Percentiles rank a stretch among this genome's conserved stretches.
Conservation (phyloP, 1,139 yeast genomes). For the Pichia sp. region DNA sequence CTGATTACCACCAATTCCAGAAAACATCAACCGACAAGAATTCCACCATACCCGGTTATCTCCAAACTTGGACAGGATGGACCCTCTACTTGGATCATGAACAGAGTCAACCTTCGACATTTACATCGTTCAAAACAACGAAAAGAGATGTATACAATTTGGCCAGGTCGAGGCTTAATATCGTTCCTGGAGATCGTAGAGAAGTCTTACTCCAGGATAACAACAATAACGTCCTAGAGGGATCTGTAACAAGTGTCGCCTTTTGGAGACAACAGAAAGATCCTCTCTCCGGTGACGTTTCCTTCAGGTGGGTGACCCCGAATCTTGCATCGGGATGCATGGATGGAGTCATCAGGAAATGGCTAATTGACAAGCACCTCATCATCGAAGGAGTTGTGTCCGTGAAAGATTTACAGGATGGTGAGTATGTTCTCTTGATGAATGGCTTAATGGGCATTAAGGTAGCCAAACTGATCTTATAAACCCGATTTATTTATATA, state of each 20-base stretch:
- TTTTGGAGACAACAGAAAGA: slow-evolving; percentile 38
- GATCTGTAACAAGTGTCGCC: slow-evolving; percentile 81
- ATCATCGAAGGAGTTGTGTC: slow-evolving; percentile 52
- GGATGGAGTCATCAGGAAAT: slow-evolving; percentile 77
- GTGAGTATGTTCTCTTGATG: slow-evolving; percentile 65
- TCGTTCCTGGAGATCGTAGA: slow-evolving; percentile 31
- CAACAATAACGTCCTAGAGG: slow-evolving; percentile 66
- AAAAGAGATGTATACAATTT: slow-evolving; percentile 56
- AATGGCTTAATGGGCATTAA: slow-evolving; percentile 84
- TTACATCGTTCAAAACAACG: slow-evolving; percentile 88
- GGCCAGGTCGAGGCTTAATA: slow-evolving; percentile 47
- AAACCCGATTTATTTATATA: neutral
- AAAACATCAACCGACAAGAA: neutral
- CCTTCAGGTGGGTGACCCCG: slow-evolving; percentile 75
- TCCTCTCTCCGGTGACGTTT: slow-evolving; percentile 26
- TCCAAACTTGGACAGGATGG: slow-evolving; percentile 26
- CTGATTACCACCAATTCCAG: slow-evolving; percentile 12
- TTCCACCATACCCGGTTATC: slow-evolving; percentile 5
- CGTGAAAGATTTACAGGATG: slow-evolving; percentile 45
- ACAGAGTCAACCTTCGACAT: slow-evolving; percentile 58
- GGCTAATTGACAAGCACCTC: slow-evolving; percentile 50
- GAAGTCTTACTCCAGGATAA: slow-evolving; percentile 73
- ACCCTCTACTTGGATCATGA: slow-evolving; percentile 58
- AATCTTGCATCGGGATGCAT: slow-evolving; percentile 70
- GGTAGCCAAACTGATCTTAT: slow-evolving; percentile 34